phyloP scores from a whole-genome alignment of 106 monocot genomes.

The Apostasia shenzhenica region DNA sequence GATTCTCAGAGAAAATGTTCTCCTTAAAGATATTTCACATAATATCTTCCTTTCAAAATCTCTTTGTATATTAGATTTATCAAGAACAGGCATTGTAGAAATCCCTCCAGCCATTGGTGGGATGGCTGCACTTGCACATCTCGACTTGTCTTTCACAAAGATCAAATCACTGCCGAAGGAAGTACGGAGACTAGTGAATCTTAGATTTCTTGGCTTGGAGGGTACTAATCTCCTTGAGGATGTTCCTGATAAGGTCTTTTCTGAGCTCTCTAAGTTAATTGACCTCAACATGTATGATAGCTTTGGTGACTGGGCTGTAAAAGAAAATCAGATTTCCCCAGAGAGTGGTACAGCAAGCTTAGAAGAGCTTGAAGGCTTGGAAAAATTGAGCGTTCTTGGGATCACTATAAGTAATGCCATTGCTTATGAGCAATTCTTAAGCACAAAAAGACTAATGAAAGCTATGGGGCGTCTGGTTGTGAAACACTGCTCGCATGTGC shows the following conservation, averaged over 20 bases:
- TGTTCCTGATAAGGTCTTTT: not conserved
- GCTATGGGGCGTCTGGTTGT: not conserved
- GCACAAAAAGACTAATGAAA: not conserved
- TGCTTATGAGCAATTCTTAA: not conserved
- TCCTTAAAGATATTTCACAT: not conserved
- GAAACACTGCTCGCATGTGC: constrained; percentile 15
- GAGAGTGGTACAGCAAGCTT: not conserved
- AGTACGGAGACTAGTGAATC: not conserved
- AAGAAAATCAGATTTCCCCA: not conserved
- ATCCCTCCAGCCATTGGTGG: not conserved
- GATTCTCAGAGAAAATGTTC: constrained; percentile 1
- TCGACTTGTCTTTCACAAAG: constrained; percentile 5
- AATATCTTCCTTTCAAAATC: not conserved
- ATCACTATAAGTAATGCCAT: not conserved
- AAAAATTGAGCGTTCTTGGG: constrained; percentile 1
- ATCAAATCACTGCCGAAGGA: constrained; percentile 11
- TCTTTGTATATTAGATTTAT: constrained; percentile 9
- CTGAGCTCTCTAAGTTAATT: not conserved
- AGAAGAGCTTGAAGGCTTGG: not conserved
- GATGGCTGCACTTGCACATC: not conserved
- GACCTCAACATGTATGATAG: not conserved
- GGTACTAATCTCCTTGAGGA: not conserved
- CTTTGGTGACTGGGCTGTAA: not conserved
- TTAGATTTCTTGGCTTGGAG: constrained; percentile 3
- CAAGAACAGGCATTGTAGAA: constrained; percentile 1